A percentile compares a stretch with the other conserved stretches of the same genome.
Evolutionary conservation across 2,329 filamentous ascomycete genomes (phyloP).

Genomic region (Arthroderma uncinatum): DNA sequence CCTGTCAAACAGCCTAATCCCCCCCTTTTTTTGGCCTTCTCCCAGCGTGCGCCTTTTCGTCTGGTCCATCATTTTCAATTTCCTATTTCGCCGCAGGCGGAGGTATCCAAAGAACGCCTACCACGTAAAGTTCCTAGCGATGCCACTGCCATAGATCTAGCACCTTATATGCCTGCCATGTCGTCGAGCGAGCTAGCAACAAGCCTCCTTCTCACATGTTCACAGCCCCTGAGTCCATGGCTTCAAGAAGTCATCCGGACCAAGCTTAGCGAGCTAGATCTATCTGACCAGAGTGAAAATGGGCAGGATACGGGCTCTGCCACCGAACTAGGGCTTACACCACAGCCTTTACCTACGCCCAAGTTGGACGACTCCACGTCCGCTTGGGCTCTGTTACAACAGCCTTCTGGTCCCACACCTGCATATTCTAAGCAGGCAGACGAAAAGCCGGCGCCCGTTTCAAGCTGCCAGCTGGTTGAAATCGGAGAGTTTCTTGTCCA

Average conservation of each 20-base stretch:
- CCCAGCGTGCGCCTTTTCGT: too few relatives aligned
- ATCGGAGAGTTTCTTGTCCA: neutral
- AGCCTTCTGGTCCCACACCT: slow-evolving; percentile 1
- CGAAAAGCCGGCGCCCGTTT: neutral
- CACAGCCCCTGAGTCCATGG: neutral
- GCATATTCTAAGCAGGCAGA: neutral
- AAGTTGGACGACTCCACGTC: neutral
- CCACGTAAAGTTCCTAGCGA: neutral
- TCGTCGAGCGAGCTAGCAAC: neutral
- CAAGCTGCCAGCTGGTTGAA: neutral
- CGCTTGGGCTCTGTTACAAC: neutral
- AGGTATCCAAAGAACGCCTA: neutral
- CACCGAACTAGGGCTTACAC: neutral
- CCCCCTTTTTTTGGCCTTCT: neutral
- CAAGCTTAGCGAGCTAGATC: neutral
- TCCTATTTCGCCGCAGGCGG: neutral
- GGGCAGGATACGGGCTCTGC: neutral
- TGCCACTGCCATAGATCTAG: neutral
- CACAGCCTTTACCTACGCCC: neutral
- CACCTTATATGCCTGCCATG: neutral
- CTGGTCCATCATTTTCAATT: neutral
- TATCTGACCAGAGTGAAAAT: neutral
- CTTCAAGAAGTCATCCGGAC: neutral
- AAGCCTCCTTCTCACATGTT: neutral
- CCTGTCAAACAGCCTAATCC: neutral